phyloP scores from a whole-genome alignment of 352 stramenopile genomes.

The Hyaloperonospora arabidopsidis region DNA sequence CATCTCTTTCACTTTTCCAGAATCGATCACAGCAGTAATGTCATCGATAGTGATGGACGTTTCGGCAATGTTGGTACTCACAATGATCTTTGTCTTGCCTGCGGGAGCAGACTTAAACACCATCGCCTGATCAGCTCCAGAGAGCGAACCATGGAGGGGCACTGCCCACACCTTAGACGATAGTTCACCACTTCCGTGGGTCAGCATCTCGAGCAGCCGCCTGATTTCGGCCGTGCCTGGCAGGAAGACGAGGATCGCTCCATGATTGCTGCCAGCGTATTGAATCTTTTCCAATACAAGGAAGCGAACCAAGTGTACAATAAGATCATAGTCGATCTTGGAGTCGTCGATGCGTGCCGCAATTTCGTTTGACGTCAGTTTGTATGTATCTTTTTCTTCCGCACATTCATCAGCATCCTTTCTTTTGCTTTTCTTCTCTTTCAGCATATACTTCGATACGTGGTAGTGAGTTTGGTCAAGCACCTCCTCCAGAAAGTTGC shows the following conservation, averaged over 20 bases:
- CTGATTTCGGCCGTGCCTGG: conserved; percentile 81
- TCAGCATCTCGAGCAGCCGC: conserved; percentile 54
- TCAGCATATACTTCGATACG: conserved; percentile 48
- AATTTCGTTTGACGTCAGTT: conserved; percentile 41
- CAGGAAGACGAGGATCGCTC: conserved; percentile 80
- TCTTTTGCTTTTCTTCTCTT: conserved; percentile 50
- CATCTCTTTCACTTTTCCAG: conserved; percentile 85
- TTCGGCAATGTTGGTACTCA: conserved; percentile 86
- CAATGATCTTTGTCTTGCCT: conserved; percentile 78
- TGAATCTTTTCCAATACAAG: conserved; percentile 37
- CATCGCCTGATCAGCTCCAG: conserved; percentile 57
- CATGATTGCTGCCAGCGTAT: conserved; percentile 14
- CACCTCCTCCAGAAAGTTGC: conserved; percentile 75
- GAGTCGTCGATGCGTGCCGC: conserved; percentile 81
- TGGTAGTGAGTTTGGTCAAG: conserved; percentile 52
- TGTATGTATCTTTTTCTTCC: conserved; percentile 18
- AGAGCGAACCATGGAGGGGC: conserved; percentile 71
- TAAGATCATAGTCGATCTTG: conserved; percentile 91
- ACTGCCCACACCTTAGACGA: conserved; percentile 49
- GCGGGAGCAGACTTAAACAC: conserved; percentile 57
- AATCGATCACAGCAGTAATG: conserved; percentile 81
- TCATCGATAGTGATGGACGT: conserved; percentile 87
- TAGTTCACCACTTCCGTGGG: conserved; percentile 28
- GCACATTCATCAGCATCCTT: conserved; percentile 17
- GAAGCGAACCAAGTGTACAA: conserved; percentile 75